phyloP scores from a whole-genome alignment of 2,329 filamentous ascomycete genomes.

The Cladophialophora psammophila region DNA sequence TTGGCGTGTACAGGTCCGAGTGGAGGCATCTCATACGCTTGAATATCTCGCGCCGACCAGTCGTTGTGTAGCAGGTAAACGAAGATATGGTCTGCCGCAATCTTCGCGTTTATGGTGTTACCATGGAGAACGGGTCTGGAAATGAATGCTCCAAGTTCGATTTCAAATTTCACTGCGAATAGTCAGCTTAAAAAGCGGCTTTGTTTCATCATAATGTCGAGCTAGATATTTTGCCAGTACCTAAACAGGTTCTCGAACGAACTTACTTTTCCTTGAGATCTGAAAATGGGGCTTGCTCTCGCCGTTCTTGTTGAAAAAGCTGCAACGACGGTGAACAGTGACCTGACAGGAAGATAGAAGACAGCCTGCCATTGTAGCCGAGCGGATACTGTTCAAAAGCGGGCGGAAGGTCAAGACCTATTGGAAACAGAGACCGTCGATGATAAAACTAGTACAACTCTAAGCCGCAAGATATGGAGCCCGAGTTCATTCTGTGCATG shows the following conservation, averaged over 20 bases:
- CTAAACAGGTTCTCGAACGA: too few relatives aligned
- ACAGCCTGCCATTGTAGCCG: constrained; percentile 19
- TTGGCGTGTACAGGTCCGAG: constrained; percentile 69
- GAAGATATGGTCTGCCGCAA: constrained; percentile 75
- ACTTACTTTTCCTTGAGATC: constrained; percentile 66
- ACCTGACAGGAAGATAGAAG: constrained; percentile 9
- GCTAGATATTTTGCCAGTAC: too few relatives aligned
- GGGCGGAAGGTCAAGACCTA: constrained; percentile 14
- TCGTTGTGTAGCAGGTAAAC: constrained; percentile 84
- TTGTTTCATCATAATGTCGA: too few relatives aligned
- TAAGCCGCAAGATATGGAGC: too few relatives aligned
- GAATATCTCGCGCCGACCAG: constrained; percentile 58
- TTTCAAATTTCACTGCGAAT: constrained; percentile 82
- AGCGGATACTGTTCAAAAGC: constrained; percentile 19
- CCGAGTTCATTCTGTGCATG: constrained; percentile 22
- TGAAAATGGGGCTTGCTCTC: constrained; percentile 53
- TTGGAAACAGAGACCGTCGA: constrained; percentile 5
- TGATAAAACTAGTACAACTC: too few relatives aligned
- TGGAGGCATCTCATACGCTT: constrained; percentile 45
- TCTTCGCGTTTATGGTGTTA: constrained; percentile 64
- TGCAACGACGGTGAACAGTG: constrained; percentile 10
- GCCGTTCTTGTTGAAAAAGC: constrained; percentile 45
- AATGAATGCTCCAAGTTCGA: constrained; percentile 79
- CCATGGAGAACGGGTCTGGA: constrained; percentile 70
- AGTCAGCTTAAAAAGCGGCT: too few relatives aligned